Evolutionary conservation across 345 rosid genomes (phyloP).

Genomic region (Citrus inodora): DNA sequence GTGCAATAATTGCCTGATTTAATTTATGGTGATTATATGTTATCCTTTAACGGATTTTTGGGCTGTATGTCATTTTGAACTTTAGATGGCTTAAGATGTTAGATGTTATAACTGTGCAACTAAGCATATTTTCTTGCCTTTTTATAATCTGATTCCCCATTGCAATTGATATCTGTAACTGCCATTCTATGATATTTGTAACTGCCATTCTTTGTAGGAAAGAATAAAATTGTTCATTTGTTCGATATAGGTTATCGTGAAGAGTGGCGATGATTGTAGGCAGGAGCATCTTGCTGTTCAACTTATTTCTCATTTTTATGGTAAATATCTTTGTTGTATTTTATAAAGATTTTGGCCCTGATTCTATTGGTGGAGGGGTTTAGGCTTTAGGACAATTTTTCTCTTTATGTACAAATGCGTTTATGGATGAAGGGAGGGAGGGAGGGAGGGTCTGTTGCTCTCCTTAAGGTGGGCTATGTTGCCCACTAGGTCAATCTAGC

Average conservation of each 20-base stretch:
- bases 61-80: background rate
- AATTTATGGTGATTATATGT: background rate
- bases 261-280: slow-evolving; percentile 99
- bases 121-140: background rate
- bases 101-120: background rate
- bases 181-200: background rate
- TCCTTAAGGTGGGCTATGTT: background rate
- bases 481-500: background rate
- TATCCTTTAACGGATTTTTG: background rate
- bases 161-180: background rate
- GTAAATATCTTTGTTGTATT: slow-evolving; percentile 36
- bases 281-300: slow-evolving; percentile 99
- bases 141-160: background rate
- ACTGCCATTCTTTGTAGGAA: background rate
- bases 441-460: background rate
- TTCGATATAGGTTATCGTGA: slow-evolving; percentile 72
- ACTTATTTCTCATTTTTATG: slow-evolving; percentile 96
- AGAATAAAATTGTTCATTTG: slow-evolving; percentile 9
- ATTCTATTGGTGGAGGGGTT: background rate
- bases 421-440: no score
- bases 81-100: background rate
- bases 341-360: background rate
- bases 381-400: background rate
- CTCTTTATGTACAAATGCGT: background rate
- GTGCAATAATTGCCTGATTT: background rate